Evolutionary conservation across 805 yeast species (phyloP), one percentile per base, ranked within the genome.

Genomic region (Jamesozyma rosinii): DNA sequence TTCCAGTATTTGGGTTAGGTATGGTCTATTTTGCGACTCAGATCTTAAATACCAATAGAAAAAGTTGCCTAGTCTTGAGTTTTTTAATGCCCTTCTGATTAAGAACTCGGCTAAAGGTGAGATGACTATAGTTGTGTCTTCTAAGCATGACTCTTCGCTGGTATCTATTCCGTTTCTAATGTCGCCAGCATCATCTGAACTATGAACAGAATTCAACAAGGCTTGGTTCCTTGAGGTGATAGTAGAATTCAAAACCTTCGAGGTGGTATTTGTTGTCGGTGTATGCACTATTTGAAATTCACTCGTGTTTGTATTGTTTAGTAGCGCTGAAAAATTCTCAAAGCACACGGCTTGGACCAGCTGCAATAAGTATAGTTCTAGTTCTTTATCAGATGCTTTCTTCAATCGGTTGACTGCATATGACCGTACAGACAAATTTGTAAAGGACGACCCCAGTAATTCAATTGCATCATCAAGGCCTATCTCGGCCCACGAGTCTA

Each of bases 41-140:
- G 94, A 95, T 49, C 80, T 81, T 40, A 92, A 74, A 57, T 82
- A 86, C 97, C 98, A 92, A 61, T 86, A 89, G 47, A 94, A 77
- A 56, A 75, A 86, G 56, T 81, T 88, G 0, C 95, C 92, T 34
- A 94, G 67, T 17, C 74, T 68, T 18, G 75, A 73, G 56, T 82
- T 83, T 17, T 73, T 66, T 1, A 80, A 68, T 0, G 95, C 79
- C 37, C 90, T 70, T 22, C 78, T 78, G 35, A 89, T 80, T 34
- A 92, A 66, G 56, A 90, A 88, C 41, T 77, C 75, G 0, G 86
- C 84, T 41, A 83, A 64, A 0, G 89, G 87, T 0, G 90, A 79
- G 14, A 68, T 52, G 5, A 59, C 51, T 38, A 61, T 48, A 11
- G 63, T 48, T 38, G 51, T 44, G 20, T 53, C 56, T 2, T 49